Evolutionary conservation across 164 flowering plant species (phyloP), one percentile per base, ranked within the genome.

Genomic region (Euptelea pleiosperma): DNA sequence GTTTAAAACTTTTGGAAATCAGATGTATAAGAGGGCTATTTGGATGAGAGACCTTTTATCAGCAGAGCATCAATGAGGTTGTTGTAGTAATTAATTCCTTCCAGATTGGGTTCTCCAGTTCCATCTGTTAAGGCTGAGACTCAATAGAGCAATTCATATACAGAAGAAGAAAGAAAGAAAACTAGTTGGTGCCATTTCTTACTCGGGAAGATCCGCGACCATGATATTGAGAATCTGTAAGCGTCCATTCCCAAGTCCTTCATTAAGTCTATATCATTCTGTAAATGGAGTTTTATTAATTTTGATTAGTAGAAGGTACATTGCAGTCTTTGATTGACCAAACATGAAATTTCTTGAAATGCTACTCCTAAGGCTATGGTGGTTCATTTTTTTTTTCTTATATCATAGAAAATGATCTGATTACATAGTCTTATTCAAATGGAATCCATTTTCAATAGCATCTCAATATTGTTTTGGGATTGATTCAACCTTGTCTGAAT

Each of bases 141-240:
- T 19, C 1, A 40, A 67, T 21, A 14, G 16, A 52, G 39, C 1
- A 14, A 52, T 30, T 24, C 10, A 8, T 2, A 3, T 1, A 18
- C 8, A 16, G 26, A 39, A 26, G 12, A 61, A 34, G 33, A 44
- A 16, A 28, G 34, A 52, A 25, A 42, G 5, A 24, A 15, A 28
- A 34, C 28, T 21, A 39, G 15, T 18, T 30, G 9, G n/a, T 47
- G 21, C 53, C 8, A 15, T 11, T 21, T 50, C 79, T 81, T 79
- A 89, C 96, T 83, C 47, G 93, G 93, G 62, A 79, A 81, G 42
- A 92, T 87, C 78, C 98, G 83, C 25, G 98, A 52, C 98, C 95
- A 89, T 42, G 96, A 85, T 46, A 92, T 82, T 9, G 98, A 92
- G 63, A 89, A 87, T 70, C 95, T 77, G 67, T 89, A 92, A 55